Conservation (phyloP, 2,329 filamentous ascomycete species). For the Tolypocladium ophioglossoides region DNA sequence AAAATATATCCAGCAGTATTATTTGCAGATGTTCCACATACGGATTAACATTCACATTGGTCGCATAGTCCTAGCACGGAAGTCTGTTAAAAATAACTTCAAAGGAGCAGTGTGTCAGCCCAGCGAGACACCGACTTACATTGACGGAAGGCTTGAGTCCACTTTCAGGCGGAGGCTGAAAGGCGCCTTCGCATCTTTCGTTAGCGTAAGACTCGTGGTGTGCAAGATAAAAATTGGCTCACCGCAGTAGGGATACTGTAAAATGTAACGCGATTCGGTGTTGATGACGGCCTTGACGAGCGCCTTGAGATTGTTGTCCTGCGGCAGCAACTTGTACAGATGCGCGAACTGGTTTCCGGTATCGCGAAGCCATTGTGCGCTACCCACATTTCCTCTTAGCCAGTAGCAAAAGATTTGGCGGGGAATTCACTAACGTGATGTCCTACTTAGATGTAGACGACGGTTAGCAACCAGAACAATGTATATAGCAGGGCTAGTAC, state of each 20-base stretch:
- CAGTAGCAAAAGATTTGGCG: background rate
- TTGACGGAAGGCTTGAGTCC: constrained; percentile 25
- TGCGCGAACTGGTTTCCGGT: constrained; percentile 66
- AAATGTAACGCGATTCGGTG: constrained; percentile 57
- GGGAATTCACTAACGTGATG: constrained; percentile 10
- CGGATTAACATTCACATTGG: constrained; percentile 13
- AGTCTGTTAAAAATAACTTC: background rate
- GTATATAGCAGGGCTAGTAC: constrained; percentile 32
- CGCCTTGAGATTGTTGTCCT: constrained; percentile 49
- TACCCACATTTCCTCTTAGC: background rate
- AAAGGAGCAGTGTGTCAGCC: background rate
- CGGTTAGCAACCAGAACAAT: background rate
- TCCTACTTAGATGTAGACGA: constrained; percentile 7
- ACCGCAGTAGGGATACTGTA: constrained; percentile 62
- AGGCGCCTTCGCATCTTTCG: constrained; percentile 47
- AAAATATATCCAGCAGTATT: background rate
- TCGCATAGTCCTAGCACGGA: constrained; percentile 8
- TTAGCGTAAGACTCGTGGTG: background rate
- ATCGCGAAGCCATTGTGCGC: constrained; percentile 63
- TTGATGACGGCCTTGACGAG: constrained; percentile 64
- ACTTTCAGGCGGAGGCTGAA: constrained; percentile 74
- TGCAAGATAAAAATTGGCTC: background rate
- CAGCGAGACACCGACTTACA: constrained; percentile 1
- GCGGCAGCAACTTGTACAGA: constrained; percentile 49
- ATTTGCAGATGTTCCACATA: constrained; percentile 3